Conservation (phyloP, 208 protist genomes). For the Wallacemonas sp. region DNA sequence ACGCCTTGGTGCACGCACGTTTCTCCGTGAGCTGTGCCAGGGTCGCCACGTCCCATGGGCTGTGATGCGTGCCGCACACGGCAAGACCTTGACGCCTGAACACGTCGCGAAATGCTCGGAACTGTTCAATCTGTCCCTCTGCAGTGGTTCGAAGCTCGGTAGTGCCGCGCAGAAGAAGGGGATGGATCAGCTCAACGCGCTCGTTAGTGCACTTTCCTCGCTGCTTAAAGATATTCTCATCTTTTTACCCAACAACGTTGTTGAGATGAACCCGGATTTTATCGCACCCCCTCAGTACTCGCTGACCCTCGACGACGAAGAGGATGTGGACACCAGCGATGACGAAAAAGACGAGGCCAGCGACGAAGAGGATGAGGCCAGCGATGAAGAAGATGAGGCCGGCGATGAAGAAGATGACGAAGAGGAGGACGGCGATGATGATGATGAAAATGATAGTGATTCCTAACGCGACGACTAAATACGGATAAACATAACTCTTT, state of each 20-base stretch:
- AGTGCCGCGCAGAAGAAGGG: constrained; percentile 28
- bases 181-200: constrained; percentile 42
- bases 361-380: constrained; percentile 14
- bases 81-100: constrained; percentile 44
- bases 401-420: constrained; percentile 27
- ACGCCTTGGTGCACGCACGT: constrained; percentile 74
- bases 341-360: constrained; percentile 18
- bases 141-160: constrained; percentile 44
- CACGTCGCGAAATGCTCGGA: constrained; percentile 53
- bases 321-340: constrained; percentile 10
- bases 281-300: constrained; percentile 71
- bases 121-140: constrained; percentile 59
- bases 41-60: constrained; percentile 81
- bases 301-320: constrained; percentile 29
- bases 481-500: constrained; percentile 6
- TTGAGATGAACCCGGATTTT: constrained; percentile 77
- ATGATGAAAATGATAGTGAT: constrained; percentile 33
- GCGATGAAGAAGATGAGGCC: constrained; percentile 3
- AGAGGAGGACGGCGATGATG: constrained; percentile 36
- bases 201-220: constrained; percentile 46
- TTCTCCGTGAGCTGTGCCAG: constrained; percentile 81
- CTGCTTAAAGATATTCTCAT: constrained; percentile 62
- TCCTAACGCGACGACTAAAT: constrained; percentile 23
- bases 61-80: constrained; percentile 64
- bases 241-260: constrained; percentile 79